Evolutionary conservation across 169 alveolate genomes (phyloP).

Genomic region (Cryptosporidium viatorum): DNA sequence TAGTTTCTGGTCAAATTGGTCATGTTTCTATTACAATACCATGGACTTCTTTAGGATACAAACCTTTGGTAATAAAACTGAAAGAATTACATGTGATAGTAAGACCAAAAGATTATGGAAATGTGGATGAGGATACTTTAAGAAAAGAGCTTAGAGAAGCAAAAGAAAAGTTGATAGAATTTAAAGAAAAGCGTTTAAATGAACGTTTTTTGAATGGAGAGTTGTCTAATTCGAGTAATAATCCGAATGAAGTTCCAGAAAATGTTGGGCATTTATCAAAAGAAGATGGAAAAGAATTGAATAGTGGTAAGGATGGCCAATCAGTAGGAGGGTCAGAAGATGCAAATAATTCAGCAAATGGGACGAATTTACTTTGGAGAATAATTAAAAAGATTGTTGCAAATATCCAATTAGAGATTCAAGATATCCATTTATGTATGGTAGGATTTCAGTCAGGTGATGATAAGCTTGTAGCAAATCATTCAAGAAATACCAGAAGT

Average conservation of each 20-base stretch:
- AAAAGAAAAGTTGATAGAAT: conserved; percentile 46
- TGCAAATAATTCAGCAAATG: conserved; percentile 13
- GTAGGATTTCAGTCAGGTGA: conserved; percentile 65
- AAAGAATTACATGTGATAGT: conserved; percentile 48
- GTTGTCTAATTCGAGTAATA: conserved; percentile 17
- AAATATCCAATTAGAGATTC: conserved; percentile 56
- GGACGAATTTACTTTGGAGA: conserved; percentile 67
- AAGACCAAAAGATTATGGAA: conserved; percentile 70
- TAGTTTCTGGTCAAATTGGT: conserved; percentile 56
- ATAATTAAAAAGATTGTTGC: conserved; percentile 68
- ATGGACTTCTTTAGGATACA: conserved; percentile 72
- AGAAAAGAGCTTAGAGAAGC: conserved; percentile 56
- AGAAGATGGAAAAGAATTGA: not conserved
- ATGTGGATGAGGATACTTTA: conserved; percentile 57
- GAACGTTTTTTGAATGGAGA: conserved; percentile 63
- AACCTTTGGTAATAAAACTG: conserved; percentile 57
- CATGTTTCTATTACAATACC: conserved; percentile 74
- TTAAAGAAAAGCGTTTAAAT: conserved; percentile 40
- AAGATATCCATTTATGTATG: conserved; percentile 69
- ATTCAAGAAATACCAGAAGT: conserved; percentile 34
- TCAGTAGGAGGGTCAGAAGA: not conserved
- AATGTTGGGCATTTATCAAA: not conserved
- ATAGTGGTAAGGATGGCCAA: not conserved
- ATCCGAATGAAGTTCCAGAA: not conserved
- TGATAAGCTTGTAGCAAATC: not conserved